phyloP scores from a whole-genome alignment of 305 asterid species.

The Solanum aculeatissimum region DNA sequence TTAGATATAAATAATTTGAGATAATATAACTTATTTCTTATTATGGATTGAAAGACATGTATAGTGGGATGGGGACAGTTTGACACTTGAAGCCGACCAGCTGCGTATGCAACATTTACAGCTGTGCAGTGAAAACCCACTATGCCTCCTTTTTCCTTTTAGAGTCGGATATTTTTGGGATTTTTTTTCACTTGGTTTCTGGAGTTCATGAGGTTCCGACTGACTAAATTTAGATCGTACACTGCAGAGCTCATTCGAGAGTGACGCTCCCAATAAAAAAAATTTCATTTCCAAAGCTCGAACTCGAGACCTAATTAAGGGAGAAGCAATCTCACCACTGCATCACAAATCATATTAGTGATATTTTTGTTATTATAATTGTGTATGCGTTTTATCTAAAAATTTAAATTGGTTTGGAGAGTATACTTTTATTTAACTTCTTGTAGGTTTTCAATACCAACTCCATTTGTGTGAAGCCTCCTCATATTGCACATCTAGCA shows the following conservation, averaged over 20 bases:
- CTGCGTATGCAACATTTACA: not conserved
- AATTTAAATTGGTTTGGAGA: not conserved
- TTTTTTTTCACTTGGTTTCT: no score
- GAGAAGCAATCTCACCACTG: no score
- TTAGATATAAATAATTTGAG: no score
- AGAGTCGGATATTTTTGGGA: not conserved
- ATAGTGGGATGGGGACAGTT: not conserved
- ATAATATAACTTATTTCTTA: not conserved
- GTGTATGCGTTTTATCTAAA: not conserved
- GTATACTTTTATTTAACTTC: not conserved
- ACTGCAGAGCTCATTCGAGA: no score
- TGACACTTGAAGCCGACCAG: not conserved
- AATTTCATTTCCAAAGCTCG: no score
- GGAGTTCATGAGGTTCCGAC: no score
- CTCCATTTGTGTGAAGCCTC: not conserved
- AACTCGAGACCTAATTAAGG: no score
- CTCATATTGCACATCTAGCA: no score
- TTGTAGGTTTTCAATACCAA: not conserved
- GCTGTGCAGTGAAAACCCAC: not conserved
- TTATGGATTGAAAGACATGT: not conserved
- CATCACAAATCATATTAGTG: no score
- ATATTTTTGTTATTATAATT: not conserved
- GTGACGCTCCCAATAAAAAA: no score
- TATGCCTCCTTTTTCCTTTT: not conserved
- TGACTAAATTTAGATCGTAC: no score